Evolutionary conservation across 2,329 filamentous ascomycete genomes (phyloP).

Genomic region (Talaromyces sp.): DNA sequence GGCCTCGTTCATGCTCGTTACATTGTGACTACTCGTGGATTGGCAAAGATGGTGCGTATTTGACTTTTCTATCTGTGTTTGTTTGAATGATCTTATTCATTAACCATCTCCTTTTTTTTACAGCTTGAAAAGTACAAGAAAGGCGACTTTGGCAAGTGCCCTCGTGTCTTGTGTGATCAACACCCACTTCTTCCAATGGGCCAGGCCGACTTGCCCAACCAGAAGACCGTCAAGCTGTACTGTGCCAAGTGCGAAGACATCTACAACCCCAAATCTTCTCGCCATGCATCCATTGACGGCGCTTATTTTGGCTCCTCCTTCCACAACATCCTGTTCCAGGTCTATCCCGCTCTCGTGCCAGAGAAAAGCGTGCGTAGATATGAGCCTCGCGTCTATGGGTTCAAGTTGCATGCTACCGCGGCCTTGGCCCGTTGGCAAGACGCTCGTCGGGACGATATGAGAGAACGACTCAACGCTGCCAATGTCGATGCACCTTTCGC

Average conservation of each 20-base stretch:
- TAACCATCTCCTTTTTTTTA: slow-evolving; percentile 6
- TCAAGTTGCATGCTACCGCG: slow-evolving; percentile 87
- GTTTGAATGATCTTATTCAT: background rate
- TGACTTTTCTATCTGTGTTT: background rate
- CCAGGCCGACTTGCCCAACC: slow-evolving; percentile 79
- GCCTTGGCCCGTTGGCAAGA: slow-evolving; percentile 90
- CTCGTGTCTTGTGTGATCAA: slow-evolving; percentile 87
- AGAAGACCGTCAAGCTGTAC: slow-evolving; percentile 92
- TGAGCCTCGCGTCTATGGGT: slow-evolving; percentile 85
- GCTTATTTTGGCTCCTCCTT: slow-evolving; percentile 98
- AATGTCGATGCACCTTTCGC: slow-evolving; percentile 71
- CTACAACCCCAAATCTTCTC: slow-evolving; percentile 97
- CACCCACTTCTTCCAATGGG: slow-evolving; percentile 94
- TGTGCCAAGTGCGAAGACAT: slow-evolving; percentile 96
- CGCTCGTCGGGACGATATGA: slow-evolving; percentile 72
- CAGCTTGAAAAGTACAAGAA: slow-evolving; percentile 99
- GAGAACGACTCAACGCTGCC: slow-evolving; percentile 63
- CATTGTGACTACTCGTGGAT: slow-evolving; percentile 87
- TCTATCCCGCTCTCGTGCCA: slow-evolving; percentile 85
- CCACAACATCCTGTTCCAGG: slow-evolving; percentile 98
- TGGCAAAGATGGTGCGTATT: slow-evolving; percentile 83
- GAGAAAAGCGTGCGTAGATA: slow-evolving; percentile 81
- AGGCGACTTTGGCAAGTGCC: slow-evolving; percentile 95
- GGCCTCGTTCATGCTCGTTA: slow-evolving; percentile 94
- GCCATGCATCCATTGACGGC: slow-evolving; percentile 90